Evolutionary conservation across 2,329 filamentous ascomycete species (phyloP).

Genomic region (Dothidotthia symphoricarpi): DNA sequence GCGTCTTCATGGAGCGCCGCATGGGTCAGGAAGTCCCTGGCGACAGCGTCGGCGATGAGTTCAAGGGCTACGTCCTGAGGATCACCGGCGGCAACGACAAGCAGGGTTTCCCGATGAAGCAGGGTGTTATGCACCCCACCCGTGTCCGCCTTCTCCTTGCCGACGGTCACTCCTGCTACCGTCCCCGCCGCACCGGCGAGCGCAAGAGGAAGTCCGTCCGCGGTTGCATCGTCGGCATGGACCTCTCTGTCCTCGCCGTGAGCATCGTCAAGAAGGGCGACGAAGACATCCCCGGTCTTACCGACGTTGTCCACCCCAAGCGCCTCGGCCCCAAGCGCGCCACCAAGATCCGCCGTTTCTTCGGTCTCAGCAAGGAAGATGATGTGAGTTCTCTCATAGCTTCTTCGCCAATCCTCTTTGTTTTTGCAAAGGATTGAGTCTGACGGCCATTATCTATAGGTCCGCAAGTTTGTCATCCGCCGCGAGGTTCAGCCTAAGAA

Average conservation of each 20-base stretch:
- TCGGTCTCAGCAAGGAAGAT: constrained; percentile 99
- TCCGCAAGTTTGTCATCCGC: constrained; percentile 99
- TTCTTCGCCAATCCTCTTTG: constrained; percentile 62
- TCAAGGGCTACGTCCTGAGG: constrained; percentile 99
- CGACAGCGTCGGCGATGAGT: constrained; percentile 96
- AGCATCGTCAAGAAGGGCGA: constrained; percentile 98
- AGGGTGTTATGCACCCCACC: constrained; percentile 98
- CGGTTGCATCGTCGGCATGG: constrained; percentile 96
- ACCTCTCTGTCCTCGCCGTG: constrained; percentile 92
- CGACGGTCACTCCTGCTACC: constrained; percentile 99
- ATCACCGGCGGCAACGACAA: constrained; percentile 99
- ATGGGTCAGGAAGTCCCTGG: constrained; percentile 91
- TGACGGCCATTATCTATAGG: constrained; percentile 62
- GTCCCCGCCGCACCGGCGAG: constrained; percentile 94
- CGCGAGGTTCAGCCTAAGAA: constrained; percentile 96
- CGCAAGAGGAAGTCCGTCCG: constrained; percentile 99
- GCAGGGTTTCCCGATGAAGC: constrained; percentile 99
- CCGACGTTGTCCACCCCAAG: constrained; percentile 98
- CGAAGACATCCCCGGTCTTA: constrained; percentile 87
- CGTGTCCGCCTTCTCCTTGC: constrained; percentile 96
- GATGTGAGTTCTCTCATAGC: constrained; percentile 79
- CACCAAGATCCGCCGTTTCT: constrained; percentile 99
- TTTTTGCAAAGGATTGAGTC: constrained; percentile 47
- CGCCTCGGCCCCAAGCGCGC: constrained; percentile 98
- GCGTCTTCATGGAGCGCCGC: constrained; percentile 98